Base-by-base conservation (phyloP, 169 alveolate genomes). In the Amoebophrya sp. region DNA sequence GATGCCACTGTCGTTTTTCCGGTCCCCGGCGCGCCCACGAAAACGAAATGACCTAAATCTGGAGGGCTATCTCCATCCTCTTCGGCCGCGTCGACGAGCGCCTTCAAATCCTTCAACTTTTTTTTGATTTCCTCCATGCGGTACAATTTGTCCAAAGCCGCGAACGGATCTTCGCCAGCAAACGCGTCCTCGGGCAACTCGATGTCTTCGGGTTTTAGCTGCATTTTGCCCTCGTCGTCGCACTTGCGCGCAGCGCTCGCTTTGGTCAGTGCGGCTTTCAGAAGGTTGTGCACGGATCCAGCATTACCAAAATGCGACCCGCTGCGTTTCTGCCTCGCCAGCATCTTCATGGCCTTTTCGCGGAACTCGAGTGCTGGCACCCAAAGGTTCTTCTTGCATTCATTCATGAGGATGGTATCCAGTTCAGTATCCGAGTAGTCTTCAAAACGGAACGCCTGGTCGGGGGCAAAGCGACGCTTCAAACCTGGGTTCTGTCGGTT, bases 241-340 rank as follows among this genome's bases (percentile, higher is more conserved):
- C 16, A n/a, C n/a, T n/a, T n/a, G n/a, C n/a, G n/a, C n/a, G 31
- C 2, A 2, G 69, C 69, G 4, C 2, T 13, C 31, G 69, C 69
- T 18, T 48, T 48, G 4, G 16, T n/a, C 90, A 78, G 38, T 18
- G 92, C 92, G 23, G 89, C 45, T 41, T 90, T 90, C 90, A 90
- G 67, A 40, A 91, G 89, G 78, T 78, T 91, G 31, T 87, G 48
- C 45, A 91, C 92, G 1, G 92, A 90, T 0, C 92, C 92, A 13
- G 92, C 92, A n/a, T 91, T 91, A 89, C 92, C 92, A 40, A 91
- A 91, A 89, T 91, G 39, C 43, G 92, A 16, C 29, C 40, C 50
- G 78, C 90, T 88, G 39, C 90, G 90, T 39, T 89, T 87, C 23
- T 69, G 90, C 92, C 40, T 41, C 39, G 39, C 92, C 40, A 91